phyloP scores from a whole-genome alignment of 192 early-diverging fungal genomes.

The Funneliformis geosporum region DNA sequence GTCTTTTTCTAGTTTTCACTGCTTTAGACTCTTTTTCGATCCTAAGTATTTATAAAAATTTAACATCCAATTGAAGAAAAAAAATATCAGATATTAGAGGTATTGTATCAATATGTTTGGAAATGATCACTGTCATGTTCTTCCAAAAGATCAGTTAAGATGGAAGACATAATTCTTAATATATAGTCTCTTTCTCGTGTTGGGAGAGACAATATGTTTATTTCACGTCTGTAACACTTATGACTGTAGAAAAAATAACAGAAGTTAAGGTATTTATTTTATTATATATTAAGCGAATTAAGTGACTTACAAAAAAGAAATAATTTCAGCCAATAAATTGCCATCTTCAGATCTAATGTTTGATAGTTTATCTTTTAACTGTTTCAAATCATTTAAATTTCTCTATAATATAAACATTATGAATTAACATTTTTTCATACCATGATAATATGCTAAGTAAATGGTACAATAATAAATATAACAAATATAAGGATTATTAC shows the following conservation, averaged over 20 bases:
- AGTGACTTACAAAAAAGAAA: conserved; percentile 19
- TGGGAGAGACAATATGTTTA: background rate
- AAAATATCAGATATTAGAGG: background rate
- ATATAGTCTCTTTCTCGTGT: conserved; percentile 9
- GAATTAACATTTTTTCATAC: background rate
- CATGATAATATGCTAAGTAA: background rate
- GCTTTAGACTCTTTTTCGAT: conserved; percentile 22
- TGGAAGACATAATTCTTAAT: conserved; percentile 9
- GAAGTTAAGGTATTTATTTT: background rate
- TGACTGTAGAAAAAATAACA: conserved; percentile 10
- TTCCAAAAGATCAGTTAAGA: conserved; percentile 16
- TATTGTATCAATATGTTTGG: conserved; percentile 1
- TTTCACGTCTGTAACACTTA: conserved; percentile 15
- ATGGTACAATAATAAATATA: background rate
- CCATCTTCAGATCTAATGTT: background rate
- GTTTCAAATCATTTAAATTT: conserved; percentile 15
- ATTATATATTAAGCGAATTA: background rate
- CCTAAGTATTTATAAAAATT: conserved; percentile 13
- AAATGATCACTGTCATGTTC: conserved; percentile 18
- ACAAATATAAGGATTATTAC: conserved; percentile 11
- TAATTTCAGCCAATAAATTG: conserved; percentile 1
- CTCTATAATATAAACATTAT: conserved; percentile 14
- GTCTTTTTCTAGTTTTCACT: background rate
- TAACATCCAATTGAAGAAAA: background rate
- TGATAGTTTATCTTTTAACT: conserved; percentile 5